These are phyloP conservation scores for Neodidymelliopsis sp. DNA, from an alignment of 2,329 filamentous ascomycete species.

Conservation along the genomic window DNA sequence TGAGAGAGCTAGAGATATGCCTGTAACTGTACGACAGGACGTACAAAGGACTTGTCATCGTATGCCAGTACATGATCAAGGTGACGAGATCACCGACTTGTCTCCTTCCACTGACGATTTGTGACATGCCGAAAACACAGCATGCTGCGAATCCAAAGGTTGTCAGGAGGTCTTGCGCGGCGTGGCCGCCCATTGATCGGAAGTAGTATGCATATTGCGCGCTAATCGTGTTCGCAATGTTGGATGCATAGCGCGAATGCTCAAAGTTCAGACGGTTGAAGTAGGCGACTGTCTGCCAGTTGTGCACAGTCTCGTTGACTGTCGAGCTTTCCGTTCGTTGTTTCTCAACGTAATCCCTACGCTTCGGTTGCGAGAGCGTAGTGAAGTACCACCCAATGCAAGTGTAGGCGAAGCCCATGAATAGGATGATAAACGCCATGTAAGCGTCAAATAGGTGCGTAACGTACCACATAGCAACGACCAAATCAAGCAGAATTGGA, in stretches of 20 bases:
- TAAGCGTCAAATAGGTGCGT: slow-evolving; percentile 68
- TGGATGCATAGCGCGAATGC: slow-evolving; percentile 56
- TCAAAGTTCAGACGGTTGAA: slow-evolving; percentile 67
- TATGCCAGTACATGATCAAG: slow-evolving; percentile 69
- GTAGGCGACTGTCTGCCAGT: slow-evolving; percentile 67
- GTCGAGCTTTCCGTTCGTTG: slow-evolving; percentile 60
- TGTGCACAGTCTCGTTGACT: slow-evolving; percentile 65
- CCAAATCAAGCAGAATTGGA: slow-evolving; percentile 69
- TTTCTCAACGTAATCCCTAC: slow-evolving; percentile 52
- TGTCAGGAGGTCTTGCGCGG: slow-evolving; percentile 57
- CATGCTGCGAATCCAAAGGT: slow-evolving; percentile 58
- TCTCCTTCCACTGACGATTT: slow-evolving; percentile 58
- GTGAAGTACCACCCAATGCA: slow-evolving; percentile 58
- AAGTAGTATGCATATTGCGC: slow-evolving; percentile 45
- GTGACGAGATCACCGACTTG: slow-evolving; percentile 70
- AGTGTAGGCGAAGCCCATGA: slow-evolving; percentile 57
- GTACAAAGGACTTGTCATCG: slow-evolving; percentile 57
- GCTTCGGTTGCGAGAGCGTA: slow-evolving; percentile 52
- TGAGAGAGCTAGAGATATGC: slow-evolving; percentile 61
- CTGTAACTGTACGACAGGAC: slow-evolving; percentile 59
- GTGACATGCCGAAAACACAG: slow-evolving; percentile 61
- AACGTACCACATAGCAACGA: slow-evolving; percentile 67
- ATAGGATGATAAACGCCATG: slow-evolving; percentile 49
- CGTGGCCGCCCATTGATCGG: slow-evolving; percentile 42
- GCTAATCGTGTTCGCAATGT: slow-evolving; percentile 48